Evolutionary conservation across 192 early-diverging fungal species (phyloP).

Genomic region (Podila clonocystis): DNA sequence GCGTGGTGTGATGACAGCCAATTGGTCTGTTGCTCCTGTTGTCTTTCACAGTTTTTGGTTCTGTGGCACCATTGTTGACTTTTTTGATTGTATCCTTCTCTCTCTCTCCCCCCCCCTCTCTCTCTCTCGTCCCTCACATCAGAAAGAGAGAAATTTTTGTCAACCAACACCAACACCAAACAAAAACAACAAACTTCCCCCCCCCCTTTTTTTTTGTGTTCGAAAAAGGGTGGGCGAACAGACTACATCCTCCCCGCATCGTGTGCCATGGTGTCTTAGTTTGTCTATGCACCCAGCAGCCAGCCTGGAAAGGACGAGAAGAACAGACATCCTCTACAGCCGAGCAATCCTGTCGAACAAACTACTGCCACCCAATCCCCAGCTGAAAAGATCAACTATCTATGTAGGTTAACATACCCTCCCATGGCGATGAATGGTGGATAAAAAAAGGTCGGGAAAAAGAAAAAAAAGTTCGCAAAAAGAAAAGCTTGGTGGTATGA

Average conservation of each 20-base stretch:
- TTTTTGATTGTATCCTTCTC: too few species aligned
- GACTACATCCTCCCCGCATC: slow-evolving; percentile 18
- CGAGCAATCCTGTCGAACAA: too few species aligned
- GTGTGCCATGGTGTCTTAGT: too few species aligned
- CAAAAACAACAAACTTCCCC: background rate
- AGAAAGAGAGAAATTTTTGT: background rate
- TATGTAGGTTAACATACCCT: slow-evolving; percentile 24
- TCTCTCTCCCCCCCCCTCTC: too few species aligned
- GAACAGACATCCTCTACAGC: too few species aligned
- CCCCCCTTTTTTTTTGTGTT: background rate
- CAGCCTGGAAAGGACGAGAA: too few species aligned
- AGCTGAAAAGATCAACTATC: background rate
- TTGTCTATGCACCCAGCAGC: too few species aligned
- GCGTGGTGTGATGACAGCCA: background rate
- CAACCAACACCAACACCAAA: too few species aligned
- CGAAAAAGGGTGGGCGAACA: background rate
- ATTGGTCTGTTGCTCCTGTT: background rate
- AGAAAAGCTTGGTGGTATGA: background rate
- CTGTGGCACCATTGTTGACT: background rate
- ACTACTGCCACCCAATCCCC: background rate
- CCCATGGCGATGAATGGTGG: slow-evolving; percentile 41
- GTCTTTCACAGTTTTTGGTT: background rate
- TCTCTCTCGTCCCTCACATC: too few species aligned
- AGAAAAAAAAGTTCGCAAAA: background rate
- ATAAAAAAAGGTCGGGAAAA: background rate